Evolutionary conservation across 257 asterid genomes (phyloP), one percentile per base, ranked within the genome.

Genomic region (Salvia miltiorrhiza): DNA sequence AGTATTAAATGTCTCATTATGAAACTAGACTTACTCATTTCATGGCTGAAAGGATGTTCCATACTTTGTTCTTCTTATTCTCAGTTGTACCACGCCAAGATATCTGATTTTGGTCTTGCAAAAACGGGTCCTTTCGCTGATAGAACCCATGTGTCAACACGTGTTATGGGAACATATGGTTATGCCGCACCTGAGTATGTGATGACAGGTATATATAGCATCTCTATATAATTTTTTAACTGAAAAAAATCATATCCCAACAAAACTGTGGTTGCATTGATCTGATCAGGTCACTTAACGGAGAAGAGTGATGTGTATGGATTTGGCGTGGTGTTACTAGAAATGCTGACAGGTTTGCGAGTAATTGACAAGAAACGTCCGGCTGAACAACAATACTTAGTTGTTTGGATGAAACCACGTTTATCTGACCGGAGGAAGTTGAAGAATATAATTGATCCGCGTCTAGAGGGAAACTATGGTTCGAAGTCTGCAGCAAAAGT

Each of bases 31-130:
- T 33, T 33, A 33, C 39, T 33, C 1, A 33, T 32, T 32, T 32
- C 4, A 32, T 32, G 7, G 37, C 37, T 32, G 37, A 32, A 32
- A 5, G 37, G 37, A 5, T 5, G 7, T 32, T 32, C 37, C 37
- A 5, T 32, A 32, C 37, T 32, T 32, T 33, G 16, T 28, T 41
- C 14, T 56, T 73, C 50, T 53, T 23, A 37, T 2, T 40, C 37
- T 26, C 77, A 80, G 84, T 76, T 72, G 43, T 80, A 76, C 77
- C 7, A 58, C 49, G 74, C 79, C 33, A 80, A 76, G 77, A 54
- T 80, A 47, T 63, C 84, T 0, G 84, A 80, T 7, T 80, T 80
- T 54, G 84, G 84, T 14, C 68, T 80, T 5, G 81, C 81, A 9
- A 76, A 55, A 65, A 7, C 0, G 59, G 81, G 81, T 44, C 84